A percentile compares a stretch with the other conserved stretches of the same genome.
phyloP scores from a whole-genome alignment of 306 rosid genomes.

The Bauhinia variegata region DNA sequence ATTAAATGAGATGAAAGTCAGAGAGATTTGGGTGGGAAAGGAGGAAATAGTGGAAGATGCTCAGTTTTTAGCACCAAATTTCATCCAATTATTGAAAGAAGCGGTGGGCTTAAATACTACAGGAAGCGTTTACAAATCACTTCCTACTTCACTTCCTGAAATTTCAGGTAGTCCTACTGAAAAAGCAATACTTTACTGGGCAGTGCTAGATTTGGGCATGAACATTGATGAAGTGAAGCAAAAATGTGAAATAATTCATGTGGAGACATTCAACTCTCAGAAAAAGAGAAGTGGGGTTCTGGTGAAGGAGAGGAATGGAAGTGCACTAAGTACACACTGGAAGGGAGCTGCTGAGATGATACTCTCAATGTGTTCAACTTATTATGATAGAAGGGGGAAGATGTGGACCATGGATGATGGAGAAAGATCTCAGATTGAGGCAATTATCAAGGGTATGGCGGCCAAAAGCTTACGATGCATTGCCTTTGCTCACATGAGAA shows the following conservation, averaged over 20 bases:
- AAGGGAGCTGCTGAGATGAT: conserved; percentile 27
- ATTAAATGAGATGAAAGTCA: conserved; percentile 9
- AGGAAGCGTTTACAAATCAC: not conserved
- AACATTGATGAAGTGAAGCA: conserved; percentile 8
- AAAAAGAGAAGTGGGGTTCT: conserved; percentile 6
- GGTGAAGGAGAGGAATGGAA: not conserved
- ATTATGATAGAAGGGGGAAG: not conserved
- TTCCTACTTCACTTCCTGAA: not conserved
- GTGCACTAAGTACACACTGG: not conserved
- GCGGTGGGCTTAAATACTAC: conserved; percentile 2
- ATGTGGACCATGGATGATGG: not conserved
- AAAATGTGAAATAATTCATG: not conserved
- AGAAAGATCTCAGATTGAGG: not conserved
- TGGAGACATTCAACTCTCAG: conserved; percentile 15
- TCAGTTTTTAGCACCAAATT: not conserved
- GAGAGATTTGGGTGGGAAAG: conserved; percentile 1
- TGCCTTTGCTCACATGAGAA: conserved; percentile 4
- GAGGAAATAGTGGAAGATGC: not conserved
- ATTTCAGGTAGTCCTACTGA: conserved; percentile 5
- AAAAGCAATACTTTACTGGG: conserved; percentile 7
- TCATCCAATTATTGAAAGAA: not conserved
- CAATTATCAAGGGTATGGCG: conserved; percentile 3
- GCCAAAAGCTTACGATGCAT: conserved; percentile 18
- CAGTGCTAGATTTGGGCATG: conserved; percentile 3
- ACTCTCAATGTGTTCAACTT: not conserved